These are phyloP conservation scores for Calonectria hongkongensis DNA, from an alignment of 2,329 filamentous ascomycete genomes.

Conservation along the genomic window DNA sequence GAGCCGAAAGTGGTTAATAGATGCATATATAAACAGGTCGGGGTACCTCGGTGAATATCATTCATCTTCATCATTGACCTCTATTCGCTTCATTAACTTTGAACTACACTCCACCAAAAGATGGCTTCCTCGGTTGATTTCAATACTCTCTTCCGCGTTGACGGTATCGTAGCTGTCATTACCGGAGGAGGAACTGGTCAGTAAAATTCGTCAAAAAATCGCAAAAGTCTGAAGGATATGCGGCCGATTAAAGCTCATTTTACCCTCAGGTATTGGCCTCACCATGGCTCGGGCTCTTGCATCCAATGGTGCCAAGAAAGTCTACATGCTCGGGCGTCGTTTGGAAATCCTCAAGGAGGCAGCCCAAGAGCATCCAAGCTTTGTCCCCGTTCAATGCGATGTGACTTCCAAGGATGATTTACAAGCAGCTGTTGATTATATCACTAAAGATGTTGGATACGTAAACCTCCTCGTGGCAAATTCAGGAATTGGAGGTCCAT, in stretches of 20 bases:
- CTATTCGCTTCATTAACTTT: background rate
- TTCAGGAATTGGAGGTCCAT: background rate
- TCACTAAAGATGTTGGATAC: background rate
- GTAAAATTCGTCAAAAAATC: background rate
- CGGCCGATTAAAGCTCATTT: background rate
- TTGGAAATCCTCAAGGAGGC: slow-evolving; percentile 6
- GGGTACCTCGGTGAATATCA: background rate
- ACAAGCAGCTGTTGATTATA: background rate
- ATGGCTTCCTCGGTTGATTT: slow-evolving; percentile 6
- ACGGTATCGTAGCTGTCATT: slow-evolving; percentile 14
- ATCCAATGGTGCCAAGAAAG: slow-evolving; percentile 6
- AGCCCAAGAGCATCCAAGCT: slow-evolving; percentile 10
- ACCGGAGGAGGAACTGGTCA: slow-evolving; percentile 14
- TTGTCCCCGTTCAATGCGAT: background rate
- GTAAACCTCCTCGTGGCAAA: slow-evolving; percentile 7
- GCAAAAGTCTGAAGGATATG: no score
- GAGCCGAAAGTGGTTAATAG: no score
- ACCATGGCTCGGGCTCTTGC: slow-evolving; percentile 15
- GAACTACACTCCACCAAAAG: background rate
- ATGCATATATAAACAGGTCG: no score
- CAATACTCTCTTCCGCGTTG: slow-evolving; percentile 5
- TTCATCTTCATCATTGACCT: background rate
- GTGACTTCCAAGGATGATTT: slow-evolving; percentile 9
- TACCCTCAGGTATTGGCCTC: background rate
- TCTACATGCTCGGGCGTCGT: background rate